phyloP scores from a whole-genome alignment of 1,139 yeast genomes.

The Candida albicans region DNA sequence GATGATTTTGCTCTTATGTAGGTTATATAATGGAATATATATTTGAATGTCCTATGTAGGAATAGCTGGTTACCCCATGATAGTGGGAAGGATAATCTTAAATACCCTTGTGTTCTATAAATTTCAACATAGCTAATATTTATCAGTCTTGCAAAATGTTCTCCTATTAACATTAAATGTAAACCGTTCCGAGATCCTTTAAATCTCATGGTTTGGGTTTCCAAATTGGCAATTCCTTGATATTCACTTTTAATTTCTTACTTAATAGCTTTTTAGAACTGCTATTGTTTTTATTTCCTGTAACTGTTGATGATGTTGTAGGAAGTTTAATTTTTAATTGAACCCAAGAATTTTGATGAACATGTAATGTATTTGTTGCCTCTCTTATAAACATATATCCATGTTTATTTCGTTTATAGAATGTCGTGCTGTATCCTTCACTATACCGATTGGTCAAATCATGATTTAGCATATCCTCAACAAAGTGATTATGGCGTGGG shows the following conservation, averaged over 20 bases:
- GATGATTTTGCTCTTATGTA: too few relatives aligned
- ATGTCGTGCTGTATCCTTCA: slow-evolving; percentile 25
- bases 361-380: slow-evolving; percentile 20
- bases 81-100: too few relatives aligned
- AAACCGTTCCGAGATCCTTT: not conserved
- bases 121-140: too few relatives aligned
- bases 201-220: slow-evolving; percentile 19
- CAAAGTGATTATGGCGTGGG: slow-evolving; percentile 6
- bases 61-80: too few relatives aligned
- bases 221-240: slow-evolving; percentile 30
- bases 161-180: not conserved
- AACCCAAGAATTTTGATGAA: slow-evolving; percentile 32
- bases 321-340: slow-evolving; percentile 27
- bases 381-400: slow-evolving; percentile 43
- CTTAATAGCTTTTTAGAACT: slow-evolving; percentile 4
- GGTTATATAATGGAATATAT: too few relatives aligned
- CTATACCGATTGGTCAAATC: slow-evolving; percentile 7
- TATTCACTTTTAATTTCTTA: slow-evolving; percentile 29
- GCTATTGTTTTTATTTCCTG: not conserved
- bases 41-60: too few relatives aligned
- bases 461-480: slow-evolving; percentile 5
- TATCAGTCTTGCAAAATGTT: too few relatives aligned
- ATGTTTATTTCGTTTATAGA: slow-evolving; percentile 34
- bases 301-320: too few relatives aligned
- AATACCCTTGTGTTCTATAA: too few relatives aligned